phyloP scores from a whole-genome alignment of 2,329 filamentous ascomycete species.

The Herpotrichia juniperi region DNA sequence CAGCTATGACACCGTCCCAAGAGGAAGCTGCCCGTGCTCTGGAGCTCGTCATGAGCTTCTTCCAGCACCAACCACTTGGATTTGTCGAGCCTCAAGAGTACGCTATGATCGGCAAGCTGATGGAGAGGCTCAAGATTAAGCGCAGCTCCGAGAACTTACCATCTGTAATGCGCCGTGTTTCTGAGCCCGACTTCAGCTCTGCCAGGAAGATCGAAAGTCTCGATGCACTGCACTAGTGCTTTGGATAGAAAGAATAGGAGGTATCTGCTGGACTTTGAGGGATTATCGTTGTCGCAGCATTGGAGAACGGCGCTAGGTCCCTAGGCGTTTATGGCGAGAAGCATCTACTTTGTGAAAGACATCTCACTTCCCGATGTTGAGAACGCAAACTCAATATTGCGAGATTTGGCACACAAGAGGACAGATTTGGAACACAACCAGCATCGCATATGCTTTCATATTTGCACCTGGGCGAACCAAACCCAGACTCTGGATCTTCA shows the following conservation, averaged over 20 bases:
- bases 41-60: slow-evolving; percentile 80
- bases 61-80: slow-evolving; percentile 72
- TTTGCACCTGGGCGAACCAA: slow-evolving; percentile 16
- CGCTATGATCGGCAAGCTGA: slow-evolving; percentile 77
- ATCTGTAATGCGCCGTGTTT: slow-evolving; percentile 41
- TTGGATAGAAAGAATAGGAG: not conserved
- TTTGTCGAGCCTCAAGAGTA: slow-evolving; percentile 80
- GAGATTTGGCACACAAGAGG: slow-evolving; percentile 23
- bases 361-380: no score
- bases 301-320: slow-evolving; percentile 1
- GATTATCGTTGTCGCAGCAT: slow-evolving; percentile 2
- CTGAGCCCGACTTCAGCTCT: slow-evolving; percentile 38
- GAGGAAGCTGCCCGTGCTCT: slow-evolving; percentile 86
- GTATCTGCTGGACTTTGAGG: slow-evolving; percentile 1
- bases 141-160: slow-evolving; percentile 49
- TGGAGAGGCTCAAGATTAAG: slow-evolving; percentile 81
- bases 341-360: slow-evolving; percentile 14
- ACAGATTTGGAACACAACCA: slow-evolving; percentile 15
- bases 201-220: slow-evolving; percentile 37
- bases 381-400: slow-evolving; percentile 22
- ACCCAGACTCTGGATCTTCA: slow-evolving; percentile 18
- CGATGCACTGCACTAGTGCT: slow-evolving; percentile 32
- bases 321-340: slow-evolving; percentile 16
- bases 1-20: slow-evolving; percentile 70
- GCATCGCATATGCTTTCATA: slow-evolving; percentile 17